phyloP scores from a whole-genome alignment of 2,329 filamentous ascomycete genomes.

The Fusarium sp. region DNA sequence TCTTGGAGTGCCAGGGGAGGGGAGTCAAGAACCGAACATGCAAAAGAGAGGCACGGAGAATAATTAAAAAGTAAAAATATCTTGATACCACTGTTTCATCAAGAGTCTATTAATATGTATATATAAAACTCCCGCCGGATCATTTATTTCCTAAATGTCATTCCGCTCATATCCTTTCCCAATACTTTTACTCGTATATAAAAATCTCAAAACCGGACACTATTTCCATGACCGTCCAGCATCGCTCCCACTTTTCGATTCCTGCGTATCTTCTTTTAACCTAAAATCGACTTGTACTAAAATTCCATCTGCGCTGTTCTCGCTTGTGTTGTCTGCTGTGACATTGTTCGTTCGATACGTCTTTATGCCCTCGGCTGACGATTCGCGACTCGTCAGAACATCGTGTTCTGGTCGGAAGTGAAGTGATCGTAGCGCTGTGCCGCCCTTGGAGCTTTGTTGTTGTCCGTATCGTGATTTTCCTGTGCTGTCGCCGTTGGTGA shows the following conservation, averaged over 20 bases:
- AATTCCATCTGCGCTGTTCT: slow-evolving; percentile 47
- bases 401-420: slow-evolving; percentile 47
- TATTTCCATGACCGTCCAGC: not conserved
- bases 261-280: slow-evolving; percentile 44
- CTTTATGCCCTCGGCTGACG: slow-evolving; percentile 36
- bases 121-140: not conserved
- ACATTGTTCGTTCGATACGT: slow-evolving; percentile 33
- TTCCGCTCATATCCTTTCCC: not conserved
- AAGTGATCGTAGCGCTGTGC: slow-evolving; percentile 47
- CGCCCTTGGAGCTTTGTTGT: slow-evolving; percentile 34
- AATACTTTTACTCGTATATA: not conserved
- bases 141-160: not conserved
- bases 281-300: slow-evolving; percentile 52
- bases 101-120: not conserved
- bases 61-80: not conserved
- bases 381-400: slow-evolving; percentile 43
- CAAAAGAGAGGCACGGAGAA: not conserved
- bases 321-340: slow-evolving; percentile 39
- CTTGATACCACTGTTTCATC: too few species aligned
- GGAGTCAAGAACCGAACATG: not conserved
- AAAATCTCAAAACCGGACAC: not conserved
- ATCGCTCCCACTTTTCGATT: slow-evolving; percentile 11
- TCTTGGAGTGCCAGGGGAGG: not conserved
- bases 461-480: slow-evolving; percentile 41
- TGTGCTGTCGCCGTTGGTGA: slow-evolving; percentile 24